Evolutionary conservation across 495 filamentous ascomycete species (phyloP), one percentile per base, ranked within the genome.

Genomic region (Neurospora hispaniola): DNA sequence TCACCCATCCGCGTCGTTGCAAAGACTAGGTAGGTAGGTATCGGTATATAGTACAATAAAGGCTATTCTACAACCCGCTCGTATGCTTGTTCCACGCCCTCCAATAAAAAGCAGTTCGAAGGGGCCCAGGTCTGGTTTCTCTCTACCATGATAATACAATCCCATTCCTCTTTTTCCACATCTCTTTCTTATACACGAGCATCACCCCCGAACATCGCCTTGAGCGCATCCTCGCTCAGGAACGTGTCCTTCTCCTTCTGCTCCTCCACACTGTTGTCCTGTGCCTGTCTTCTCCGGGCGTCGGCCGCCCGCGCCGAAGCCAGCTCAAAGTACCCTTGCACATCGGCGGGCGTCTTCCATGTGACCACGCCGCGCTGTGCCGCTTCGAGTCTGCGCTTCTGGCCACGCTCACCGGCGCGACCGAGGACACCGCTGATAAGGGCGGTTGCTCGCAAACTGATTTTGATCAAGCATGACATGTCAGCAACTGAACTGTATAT

Each of bases 341-440:
- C 78, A 2, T 83, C 82, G 2, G 62, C 38, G 9, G 89, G 82
- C 69, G 84, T 88, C 46, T 79, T 44, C 82, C 91, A 93, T 1
- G 86, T 85, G 23, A 89, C 81, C 14, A 82, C 75, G n/a, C 91
- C 92, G 7, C 82, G 76, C 73, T 83, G 74, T 3, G 93, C 94
- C 69, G 85, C 85, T 66, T 84, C 83, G 38, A 90, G 77, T 71
- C 96, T 88, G 72, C 86, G 83, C 73, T 82, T 73, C 76, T 94
- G 90, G 41, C 96, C 96, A 69, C 88, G 84, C 82, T 97, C 82
- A 11, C 94, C 96, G 6, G 96, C 96, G 5, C 91, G 86, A 5
- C 94, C 96, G 14, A 99, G 85, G 9, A 94, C 89, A 54, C 93
- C 93, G 11, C 92, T 92, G 78, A 99, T 94, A 72, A 98, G 84